Evolutionary conservation across 345 rosid species (phyloP).

Genomic region (Moricandia arvensis): DNA sequence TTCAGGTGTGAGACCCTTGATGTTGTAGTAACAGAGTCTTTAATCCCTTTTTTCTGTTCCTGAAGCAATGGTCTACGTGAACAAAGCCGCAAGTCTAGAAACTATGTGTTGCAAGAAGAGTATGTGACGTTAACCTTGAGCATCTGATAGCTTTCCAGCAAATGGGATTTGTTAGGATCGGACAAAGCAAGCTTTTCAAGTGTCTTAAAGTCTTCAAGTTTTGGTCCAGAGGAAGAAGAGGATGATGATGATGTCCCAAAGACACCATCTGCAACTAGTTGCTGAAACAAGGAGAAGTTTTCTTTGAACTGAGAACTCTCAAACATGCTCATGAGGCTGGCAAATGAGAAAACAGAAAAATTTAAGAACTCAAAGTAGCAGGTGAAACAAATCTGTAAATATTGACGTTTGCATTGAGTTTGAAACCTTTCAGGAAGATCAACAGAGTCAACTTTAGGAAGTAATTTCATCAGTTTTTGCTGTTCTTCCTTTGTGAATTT

Average conservation of each 20-base stretch:
- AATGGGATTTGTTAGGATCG: constrained; percentile 53
- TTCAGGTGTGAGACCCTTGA: constrained; percentile 39
- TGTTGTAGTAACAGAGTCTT: constrained; percentile 38
- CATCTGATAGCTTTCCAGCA: constrained; percentile 58
- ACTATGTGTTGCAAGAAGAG: neutral
- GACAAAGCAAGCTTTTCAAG: constrained; percentile 58
- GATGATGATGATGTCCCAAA: constrained; percentile 50
- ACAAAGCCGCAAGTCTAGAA: constrained; percentile 18
- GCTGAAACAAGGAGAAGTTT: constrained; percentile 65
- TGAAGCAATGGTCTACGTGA: constrained; percentile 40
- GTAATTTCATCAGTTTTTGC: constrained; percentile 62
- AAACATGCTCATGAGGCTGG: constrained; percentile 81
- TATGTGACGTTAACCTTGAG: constrained; percentile 57
- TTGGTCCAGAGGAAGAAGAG: constrained; percentile 46
- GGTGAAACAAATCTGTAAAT: neutral
- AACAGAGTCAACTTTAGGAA: constrained; percentile 61
- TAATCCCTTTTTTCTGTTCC: constrained; percentile 41
- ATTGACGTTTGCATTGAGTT: constrained; percentile 5
- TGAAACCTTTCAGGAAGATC: constrained; percentile 58
- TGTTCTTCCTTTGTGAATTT: constrained; percentile 76
- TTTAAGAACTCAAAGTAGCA: constrained; percentile 3
- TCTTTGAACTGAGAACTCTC: constrained; percentile 79
- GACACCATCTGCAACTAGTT: constrained; percentile 75
- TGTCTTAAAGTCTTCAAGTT: constrained; percentile 59
- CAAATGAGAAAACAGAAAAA: constrained; percentile 9